Evolutionary conservation across 345 rosid genomes (phyloP).

Genomic region (Moringa oleifera): DNA sequence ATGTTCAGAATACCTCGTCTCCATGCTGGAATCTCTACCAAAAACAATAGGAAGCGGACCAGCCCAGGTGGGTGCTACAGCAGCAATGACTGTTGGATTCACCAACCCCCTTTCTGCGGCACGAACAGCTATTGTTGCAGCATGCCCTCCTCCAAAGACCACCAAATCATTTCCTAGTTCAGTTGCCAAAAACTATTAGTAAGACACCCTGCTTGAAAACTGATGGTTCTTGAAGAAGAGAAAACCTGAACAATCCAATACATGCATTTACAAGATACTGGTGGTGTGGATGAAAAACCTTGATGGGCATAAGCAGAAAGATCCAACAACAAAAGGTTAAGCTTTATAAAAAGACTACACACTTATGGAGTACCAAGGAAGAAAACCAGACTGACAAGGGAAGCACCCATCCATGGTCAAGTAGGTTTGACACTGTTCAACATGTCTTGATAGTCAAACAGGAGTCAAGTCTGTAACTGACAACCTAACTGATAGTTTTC

Average conservation of each 20-base stretch:
- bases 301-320: background rate
- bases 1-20: conserved; percentile 48
- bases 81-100: conserved; percentile 77
- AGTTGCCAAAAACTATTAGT: conserved; percentile 15
- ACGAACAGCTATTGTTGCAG: conserved; percentile 63
- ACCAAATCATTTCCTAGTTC: conserved; percentile 54
- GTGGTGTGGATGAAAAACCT: too few species aligned
- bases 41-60: conserved; percentile 92
- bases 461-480: background rate
- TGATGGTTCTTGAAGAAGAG: background rate
- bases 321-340: background rate
- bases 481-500: background rate
- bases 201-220: background rate
- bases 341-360: too few species aligned
- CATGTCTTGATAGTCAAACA: background rate
- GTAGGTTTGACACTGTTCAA: background rate
- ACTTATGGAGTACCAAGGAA: background rate
- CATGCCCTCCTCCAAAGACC: conserved; percentile 87
- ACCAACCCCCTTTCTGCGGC: conserved; percentile 71
- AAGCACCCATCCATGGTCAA: background rate
- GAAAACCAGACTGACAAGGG: background rate
- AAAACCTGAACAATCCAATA: background rate
- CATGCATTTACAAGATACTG: background rate
- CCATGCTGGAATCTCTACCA: conserved; percentile 88
- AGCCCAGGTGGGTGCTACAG: conserved; percentile 93